Evolutionary conservation across 176 grass and related monocot species (phyloP), one percentile per base, ranked within the genome.

Genomic region (Hsuehochloa calcarea): DNA sequence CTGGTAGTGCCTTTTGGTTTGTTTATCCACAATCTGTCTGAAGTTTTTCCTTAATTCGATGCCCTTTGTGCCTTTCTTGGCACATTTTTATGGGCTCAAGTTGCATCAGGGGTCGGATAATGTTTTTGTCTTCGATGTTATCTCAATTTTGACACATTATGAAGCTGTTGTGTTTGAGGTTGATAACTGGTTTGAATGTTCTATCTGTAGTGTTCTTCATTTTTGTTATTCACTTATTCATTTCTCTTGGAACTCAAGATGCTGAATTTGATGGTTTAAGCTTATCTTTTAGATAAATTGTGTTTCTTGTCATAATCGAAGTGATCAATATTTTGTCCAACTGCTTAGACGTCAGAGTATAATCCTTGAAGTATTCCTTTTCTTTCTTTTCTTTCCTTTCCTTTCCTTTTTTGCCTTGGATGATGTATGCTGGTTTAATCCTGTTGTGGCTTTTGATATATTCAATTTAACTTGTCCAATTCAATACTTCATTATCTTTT

Each of bases 1-100:
- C 56, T 80, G 87, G 96, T 98, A 98, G 16, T 70, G 16, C 35
- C 55, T 81, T 85, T 31, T 51, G 9, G 38, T 80, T 79, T 66
- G 17, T 82, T 64, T 78, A 54, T 81, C 38, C 22, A 60, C 10
- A 75, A 66, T 51, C 23, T 47, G 68, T 56, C 20, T 71, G 49
- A 86, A 82, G 37, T 82, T 85, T 55, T 78, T 68, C 20, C 17
- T 37, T 76, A 54, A 31, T 59, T 70, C 19, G 55, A 63, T 85
- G 71, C 17, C n/a, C 51, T 23, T 63, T 77, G 13, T 52, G 20
- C 22, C 16, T 77, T 82, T 50, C 29, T 74, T 77, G 55, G 34
- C 11, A 17, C 17, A 43, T 40, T 49, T 81, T 65, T 76, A 69
- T 56, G 27, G 35, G n/a, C 3, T 84, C 22, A 40, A 40, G n/a